Base-by-base conservation (phyloP, 805 yeast species). In the Suhomyces vadensis region DNA sequence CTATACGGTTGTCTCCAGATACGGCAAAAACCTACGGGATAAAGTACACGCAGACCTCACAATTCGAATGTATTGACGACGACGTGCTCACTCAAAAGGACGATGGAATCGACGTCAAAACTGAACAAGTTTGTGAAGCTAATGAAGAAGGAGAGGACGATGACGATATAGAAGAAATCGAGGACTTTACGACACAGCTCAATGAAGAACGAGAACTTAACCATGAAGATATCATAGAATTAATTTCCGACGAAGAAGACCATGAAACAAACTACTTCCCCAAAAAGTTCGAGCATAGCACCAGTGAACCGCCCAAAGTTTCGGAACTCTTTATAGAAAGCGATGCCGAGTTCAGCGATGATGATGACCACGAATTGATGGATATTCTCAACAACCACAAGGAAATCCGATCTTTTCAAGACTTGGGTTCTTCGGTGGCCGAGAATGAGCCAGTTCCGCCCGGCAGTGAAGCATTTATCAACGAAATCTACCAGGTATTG, bases 401-500 rank as follows among this genome's bases (percentile, higher is more conserved):
- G 55, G 55, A 39, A 39, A 53, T 50, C 9, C 7, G 24, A 33
- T 33, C 37, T 14, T 19, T 33, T 39, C 44, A 21, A 31, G 16
- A 20, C 31, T 20, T 13, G 3, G 13, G 17, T 3, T 24, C 16
- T 5, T 58, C 59, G 8, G 50, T 53, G 1, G 46, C 51, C 6
- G 47, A 44, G 10, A 53, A 51, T 16, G 56, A 49, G n/a, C 50
- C 47, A 14, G 40, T 53, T 2, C 61, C 64, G 10, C 60, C 65
- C 1, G 74, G 71, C 1, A 52, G 65, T 2, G 71, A 61, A 35
- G 35, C 41, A 2, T 92, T 95, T 85, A 77, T 94, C 1, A 57
- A 67, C 2, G 97, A 91, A 44, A 83, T 88, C 0, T 73, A 77
- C 54, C 61, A 63, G 1, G 77, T 79, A 8, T 68, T 94, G 24